Evolutionary conservation across 2,329 filamentous ascomycete species (phyloP), one percentile per base, ranked within the genome.

Genomic region (Helicocarpus griseus): DNA sequence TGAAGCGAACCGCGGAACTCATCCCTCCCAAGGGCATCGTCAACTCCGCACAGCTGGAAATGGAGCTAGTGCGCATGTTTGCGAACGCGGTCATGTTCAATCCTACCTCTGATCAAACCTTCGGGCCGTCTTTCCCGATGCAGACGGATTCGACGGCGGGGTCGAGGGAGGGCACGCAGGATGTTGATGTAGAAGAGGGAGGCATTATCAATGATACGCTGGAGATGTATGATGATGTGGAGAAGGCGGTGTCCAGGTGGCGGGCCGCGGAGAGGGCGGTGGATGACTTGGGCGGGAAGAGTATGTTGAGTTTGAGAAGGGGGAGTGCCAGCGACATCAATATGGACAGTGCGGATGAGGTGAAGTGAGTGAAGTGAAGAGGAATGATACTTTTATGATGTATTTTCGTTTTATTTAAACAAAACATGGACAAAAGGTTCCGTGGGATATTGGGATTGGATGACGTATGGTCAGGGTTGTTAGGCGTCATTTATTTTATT

Each of bases 21-120:
- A 77, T 91, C 2, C 88, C 91, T 2, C 91, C 93, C 0, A 87
- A 83, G 60, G 88, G 84, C 19, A 95, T 97, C 60, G 87, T 97
- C 68, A 97, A 97, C 68, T 90, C 87, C 48, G 82, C 86, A 1
- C 93, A 97, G 66, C 77, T 97, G 14, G 91, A 97, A 69, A 88
- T 89, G 58, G 91, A 97, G 66, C 74, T 97, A 9, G 88, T 94
- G 60, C 87, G 94, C 61, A 96, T 97, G 87, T 95, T 97, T 67
- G 89, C 89, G 58, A 97, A 97, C 63, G 91, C 93, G 17, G 86
- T 96, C 69, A 97, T 98, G 93, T 98, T 95, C 74, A 97, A 97
- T 61, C 83, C 87, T 0, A 88, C 95, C 56, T 83, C 85, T 0
- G 76, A 86, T 58, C 80, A 84, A 24, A 85, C 86, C 0, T 81